Evolutionary conservation across 192 early-diverging fungal species (phyloP), one percentile per base, ranked within the genome.

Genomic region (Coemansia sp.): DNA sequence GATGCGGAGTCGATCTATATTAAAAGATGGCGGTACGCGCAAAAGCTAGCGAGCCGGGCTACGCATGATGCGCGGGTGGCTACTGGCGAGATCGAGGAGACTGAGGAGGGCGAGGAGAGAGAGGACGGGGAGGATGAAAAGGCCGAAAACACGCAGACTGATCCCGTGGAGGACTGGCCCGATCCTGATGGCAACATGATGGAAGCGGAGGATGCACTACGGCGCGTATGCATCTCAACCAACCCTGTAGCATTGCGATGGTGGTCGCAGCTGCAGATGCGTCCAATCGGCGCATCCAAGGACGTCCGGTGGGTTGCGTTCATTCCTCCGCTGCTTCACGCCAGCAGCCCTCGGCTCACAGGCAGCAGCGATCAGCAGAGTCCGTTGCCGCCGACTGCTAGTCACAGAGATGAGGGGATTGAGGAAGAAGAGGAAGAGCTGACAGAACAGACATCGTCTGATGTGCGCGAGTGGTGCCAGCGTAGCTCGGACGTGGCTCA

Each of bases 241-340:
- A 69, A 41, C 40, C 53, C 79, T 1, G 32, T 64, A 10, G 63
- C 79, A 19, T 68, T 82, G 67, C 79, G 79, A 43, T 82, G 79
- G 79, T 82, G 79, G 79, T 14, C 71, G 40, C 74, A 73, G 61
- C 58, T 82, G 74, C 79, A 82, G 13, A 82, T 82, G 74, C 74
- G 79, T 12, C 79, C 79, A 13, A 53, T 82, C 11, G 79, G 79
- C 42, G 71, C 74, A 5, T 70, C 79, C 9, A 82, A 82, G 65
- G 74, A 82, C 54, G 65, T 82, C 17, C 74, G 71, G 16, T 82
- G 79, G 79, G 60, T 61, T 10, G 62, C 71, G 5, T 71, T 82
- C 57, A 59, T 74, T 39, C 79, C 79, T 14, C 67, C 72, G 0
- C 53, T 19, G 19, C 19, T 42, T 19, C 25, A 41, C n/a, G 13